phyloP scores from a whole-genome alignment of 495 filamentous ascomycete genomes.

The Delitschia confertaspora region DNA sequence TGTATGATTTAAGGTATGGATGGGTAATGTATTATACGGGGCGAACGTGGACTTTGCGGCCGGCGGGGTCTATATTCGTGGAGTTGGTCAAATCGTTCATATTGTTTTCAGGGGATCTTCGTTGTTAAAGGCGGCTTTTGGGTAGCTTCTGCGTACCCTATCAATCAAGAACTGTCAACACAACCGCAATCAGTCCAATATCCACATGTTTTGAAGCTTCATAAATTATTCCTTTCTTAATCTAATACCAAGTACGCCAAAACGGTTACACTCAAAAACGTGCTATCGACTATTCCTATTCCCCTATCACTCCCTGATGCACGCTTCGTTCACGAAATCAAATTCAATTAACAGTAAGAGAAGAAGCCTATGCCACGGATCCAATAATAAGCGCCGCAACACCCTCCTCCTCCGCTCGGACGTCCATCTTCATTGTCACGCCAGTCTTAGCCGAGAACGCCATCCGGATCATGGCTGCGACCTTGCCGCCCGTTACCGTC shows the following conservation, averaged over 20 bases:
- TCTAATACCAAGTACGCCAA: too few species aligned
- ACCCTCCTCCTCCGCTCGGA: constrained; percentile 84
- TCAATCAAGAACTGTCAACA: background rate
- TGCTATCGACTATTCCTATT: background rate
- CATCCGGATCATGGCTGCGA: constrained; percentile 85
- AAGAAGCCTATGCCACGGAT: constrained; percentile 60
- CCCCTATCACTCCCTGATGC: constrained; percentile 1
- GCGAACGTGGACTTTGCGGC: too few species aligned
- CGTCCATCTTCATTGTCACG: constrained; percentile 88
- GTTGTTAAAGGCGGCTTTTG: too few species aligned
- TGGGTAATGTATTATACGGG: too few species aligned
- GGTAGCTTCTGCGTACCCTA: too few species aligned
- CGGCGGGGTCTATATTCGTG: too few species aligned
- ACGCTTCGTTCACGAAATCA: background rate
- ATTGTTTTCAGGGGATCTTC: too few species aligned
- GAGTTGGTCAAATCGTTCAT: too few species aligned
- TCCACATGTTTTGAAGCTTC: background rate
- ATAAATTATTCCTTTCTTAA: constrained; percentile 5
- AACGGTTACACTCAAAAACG: too few species aligned
- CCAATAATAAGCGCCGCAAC: constrained; percentile 77
- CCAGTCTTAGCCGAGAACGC: constrained; percentile 85
- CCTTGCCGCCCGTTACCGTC: constrained; percentile 82
- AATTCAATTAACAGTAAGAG: background rate
- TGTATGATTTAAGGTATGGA: constrained; percentile 1
- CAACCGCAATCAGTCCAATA: background rate